Percentiles rank a stretch among this genome's conserved stretches.
These are phyloP conservation scores for Epithele typhae DNA, from an alignment of 768 basidiomycete species.

Conservation along the genomic window DNA sequence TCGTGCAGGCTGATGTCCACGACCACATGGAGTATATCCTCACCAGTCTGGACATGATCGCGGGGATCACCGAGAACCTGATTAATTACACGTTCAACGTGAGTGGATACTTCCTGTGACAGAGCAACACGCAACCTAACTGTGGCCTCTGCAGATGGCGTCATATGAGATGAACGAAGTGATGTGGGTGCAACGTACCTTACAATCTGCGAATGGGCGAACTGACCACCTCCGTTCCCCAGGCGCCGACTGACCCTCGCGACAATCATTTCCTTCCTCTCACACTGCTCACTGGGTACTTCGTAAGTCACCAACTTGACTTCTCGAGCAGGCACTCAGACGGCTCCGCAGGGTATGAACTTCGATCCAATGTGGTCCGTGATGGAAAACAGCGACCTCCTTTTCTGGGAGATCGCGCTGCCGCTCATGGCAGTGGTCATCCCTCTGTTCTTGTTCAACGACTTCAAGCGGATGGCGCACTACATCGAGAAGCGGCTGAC, in stretches of 20 bases:
- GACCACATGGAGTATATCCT: slow-evolving; percentile 77
- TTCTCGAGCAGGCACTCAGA: no score
- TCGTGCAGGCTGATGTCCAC: slow-evolving; percentile 59
- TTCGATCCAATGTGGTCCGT: slow-evolving; percentile 50
- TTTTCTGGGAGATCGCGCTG: slow-evolving; percentile 66
- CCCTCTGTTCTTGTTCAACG: slow-evolving; percentile 47
- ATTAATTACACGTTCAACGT: slow-evolving; percentile 77
- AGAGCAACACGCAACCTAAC: background rate
- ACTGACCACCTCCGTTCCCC: no score
- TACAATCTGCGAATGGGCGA: no score
- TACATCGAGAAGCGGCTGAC: slow-evolving; percentile 41
- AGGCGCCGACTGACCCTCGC: slow-evolving; percentile 65
- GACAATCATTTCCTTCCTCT: slow-evolving; percentile 71
- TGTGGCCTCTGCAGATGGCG: slow-evolving; percentile 54
- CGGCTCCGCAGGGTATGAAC: slow-evolving; percentile 70
- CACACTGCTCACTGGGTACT: slow-evolving; percentile 68
- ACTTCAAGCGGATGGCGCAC: slow-evolving; percentile 42
- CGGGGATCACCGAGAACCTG: slow-evolving; percentile 64
- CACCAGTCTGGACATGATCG: slow-evolving; percentile 68
- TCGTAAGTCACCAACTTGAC: slow-evolving; percentile 56
- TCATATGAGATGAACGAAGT: slow-evolving; percentile 75
- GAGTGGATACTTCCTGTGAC: slow-evolving; percentile 19
- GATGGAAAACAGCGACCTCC: slow-evolving; percentile 37
- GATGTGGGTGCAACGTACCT: slow-evolving; percentile 41
- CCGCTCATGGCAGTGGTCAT: slow-evolving; percentile 54